These are phyloP conservation scores for Teratosphaeria zuluensis DNA, from an alignment of 2,329 filamentous ascomycete genomes.

Conservation along the genomic window DNA sequence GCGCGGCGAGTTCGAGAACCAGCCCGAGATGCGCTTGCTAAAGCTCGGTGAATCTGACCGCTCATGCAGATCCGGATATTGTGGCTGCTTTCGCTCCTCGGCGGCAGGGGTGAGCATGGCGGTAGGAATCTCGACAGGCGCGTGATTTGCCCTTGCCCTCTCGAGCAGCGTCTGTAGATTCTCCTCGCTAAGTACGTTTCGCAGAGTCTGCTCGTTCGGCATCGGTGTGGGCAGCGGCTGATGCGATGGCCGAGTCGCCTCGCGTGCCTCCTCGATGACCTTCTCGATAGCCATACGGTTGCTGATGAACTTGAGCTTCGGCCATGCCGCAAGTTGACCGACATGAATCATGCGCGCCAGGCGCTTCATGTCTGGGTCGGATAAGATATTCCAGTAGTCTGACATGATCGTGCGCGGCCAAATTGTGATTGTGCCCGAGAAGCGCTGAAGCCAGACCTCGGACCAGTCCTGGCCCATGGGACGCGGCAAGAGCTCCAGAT, in stretches of 20 bases:
- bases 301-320: slow-evolving; percentile 80
- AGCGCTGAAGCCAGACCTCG: slow-evolving; percentile 90
- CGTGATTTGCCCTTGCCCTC: slow-evolving; percentile 23
- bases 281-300: slow-evolving; percentile 81
- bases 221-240: slow-evolving; percentile 22
- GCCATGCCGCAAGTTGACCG: slow-evolving; percentile 80
- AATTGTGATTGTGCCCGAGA: slow-evolving; percentile 89
- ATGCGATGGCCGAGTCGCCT: slow-evolving; percentile 27
- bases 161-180: slow-evolving; percentile 34
- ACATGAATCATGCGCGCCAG: slow-evolving; percentile 83
- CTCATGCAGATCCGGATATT: background rate
- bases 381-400: slow-evolving; percentile 79
- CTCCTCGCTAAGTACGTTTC: slow-evolving; percentile 36
- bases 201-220: slow-evolving; percentile 8
- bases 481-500: slow-evolving; percentile 82
- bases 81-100: slow-evolving; percentile 3
- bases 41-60: slow-evolving; percentile 20
- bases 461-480: slow-evolving; percentile 94
- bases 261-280: slow-evolving; percentile 48
- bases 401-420: slow-evolving; percentile 74
- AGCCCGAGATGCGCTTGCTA: slow-evolving; percentile 20
- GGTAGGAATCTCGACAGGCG: slow-evolving; percentile 17
- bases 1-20: slow-evolving; percentile 9
- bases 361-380: slow-evolving; percentile 65
- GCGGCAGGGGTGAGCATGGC: slow-evolving; percentile 14